Evolutionary conservation across 1,284 basidiomycete genomes (phyloP), one percentile per base, ranked within the genome.

Genomic region (Fomes fomentarius): DNA sequence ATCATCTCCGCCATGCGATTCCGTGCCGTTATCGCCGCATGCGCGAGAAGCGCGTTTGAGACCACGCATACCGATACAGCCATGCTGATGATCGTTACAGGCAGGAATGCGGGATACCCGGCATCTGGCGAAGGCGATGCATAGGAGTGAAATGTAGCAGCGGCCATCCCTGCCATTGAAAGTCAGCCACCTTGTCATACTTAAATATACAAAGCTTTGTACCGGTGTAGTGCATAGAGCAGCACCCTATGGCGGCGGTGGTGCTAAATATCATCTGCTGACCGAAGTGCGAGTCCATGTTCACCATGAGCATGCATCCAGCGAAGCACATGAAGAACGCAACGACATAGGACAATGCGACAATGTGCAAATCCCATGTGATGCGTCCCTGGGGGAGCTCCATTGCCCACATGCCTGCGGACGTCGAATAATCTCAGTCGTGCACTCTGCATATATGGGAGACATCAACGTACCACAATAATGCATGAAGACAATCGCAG

Each of bases 151-250:
- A 70, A 69, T 6, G 69, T 68, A 10, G 67, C 67, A 0, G 69
- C 69, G 2, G 63, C 60, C 67, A 70, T 70, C 21, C 69, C 69
- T 69, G n/a, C 26, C 19, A 6, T n/a, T 8, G 11, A 3, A 33
- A 2, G 11, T 40, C 3, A 35, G 48, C 37, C 4, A 17, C 14
- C 5, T 21, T 14, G 4, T 7, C 22, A 26, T 30, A 2, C 5
- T 26, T 17, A 24, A 47, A 15, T n/a, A 4, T 8, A 11, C 2
- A 12, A 15, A 1, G 15, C 14, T 8, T 43, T 50, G 24, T 37
- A 67, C 68, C 68, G 6, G 65, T 69, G 39, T 69, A 70, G 39
- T 70, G 69, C 69, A 70, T 70, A 1, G 66, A 69, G 38, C 64
- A 69, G 25, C 59, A 57, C 0, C 69, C 67, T 10, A 60, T 10